phyloP scores from a whole-genome alignment of 1,284 basidiomycete genomes.

The Ganoderma boninense region DNA sequence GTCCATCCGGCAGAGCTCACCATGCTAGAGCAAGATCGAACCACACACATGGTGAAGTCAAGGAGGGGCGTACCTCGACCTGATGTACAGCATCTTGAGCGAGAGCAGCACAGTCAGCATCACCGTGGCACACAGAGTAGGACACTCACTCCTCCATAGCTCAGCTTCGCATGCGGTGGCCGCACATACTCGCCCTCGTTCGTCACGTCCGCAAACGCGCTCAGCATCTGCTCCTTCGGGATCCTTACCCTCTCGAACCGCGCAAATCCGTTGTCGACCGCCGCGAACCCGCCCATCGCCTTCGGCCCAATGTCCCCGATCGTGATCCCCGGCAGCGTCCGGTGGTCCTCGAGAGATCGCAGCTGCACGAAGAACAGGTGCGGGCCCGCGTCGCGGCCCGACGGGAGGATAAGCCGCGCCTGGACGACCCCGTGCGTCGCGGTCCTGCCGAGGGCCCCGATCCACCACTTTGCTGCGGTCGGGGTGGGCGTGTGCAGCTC shows the following conservation, averaged over 20 bases:
- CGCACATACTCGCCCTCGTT: slow-evolving; percentile 71
- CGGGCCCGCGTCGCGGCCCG: slow-evolving; percentile 72
- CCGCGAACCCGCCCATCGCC: slow-evolving; percentile 59
- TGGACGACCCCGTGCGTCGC: slow-evolving; percentile 84
- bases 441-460: slow-evolving; percentile 75
- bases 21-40: slow-evolving; percentile 54
- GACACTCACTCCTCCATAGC: slow-evolving; percentile 74
- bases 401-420: slow-evolving; percentile 75
- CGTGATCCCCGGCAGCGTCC: slow-evolving; percentile 65
- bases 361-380: slow-evolving; percentile 83
- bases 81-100: slow-evolving; percentile 75
- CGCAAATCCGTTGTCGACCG: slow-evolving; percentile 78
- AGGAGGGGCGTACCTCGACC: slow-evolving; percentile 54
- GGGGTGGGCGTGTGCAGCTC: slow-evolving; percentile 81
- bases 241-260: slow-evolving; percentile 78
- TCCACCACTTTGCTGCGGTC: slow-evolving; percentile 88
- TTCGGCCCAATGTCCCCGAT: slow-evolving; percentile 87
- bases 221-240: slow-evolving; percentile 80
- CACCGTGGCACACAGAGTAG: no score
- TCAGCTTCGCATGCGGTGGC: slow-evolving; percentile 78
- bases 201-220: slow-evolving; percentile 77
- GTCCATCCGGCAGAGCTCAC: slow-evolving; percentile 65
- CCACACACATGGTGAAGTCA: background rate
- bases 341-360: slow-evolving; percentile 70
- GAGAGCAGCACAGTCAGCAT: background rate